Evolutionary conservation across 2,329 filamentous ascomycete genomes (phyloP).

Genomic region (Neoarthrinium moseri): DNA sequence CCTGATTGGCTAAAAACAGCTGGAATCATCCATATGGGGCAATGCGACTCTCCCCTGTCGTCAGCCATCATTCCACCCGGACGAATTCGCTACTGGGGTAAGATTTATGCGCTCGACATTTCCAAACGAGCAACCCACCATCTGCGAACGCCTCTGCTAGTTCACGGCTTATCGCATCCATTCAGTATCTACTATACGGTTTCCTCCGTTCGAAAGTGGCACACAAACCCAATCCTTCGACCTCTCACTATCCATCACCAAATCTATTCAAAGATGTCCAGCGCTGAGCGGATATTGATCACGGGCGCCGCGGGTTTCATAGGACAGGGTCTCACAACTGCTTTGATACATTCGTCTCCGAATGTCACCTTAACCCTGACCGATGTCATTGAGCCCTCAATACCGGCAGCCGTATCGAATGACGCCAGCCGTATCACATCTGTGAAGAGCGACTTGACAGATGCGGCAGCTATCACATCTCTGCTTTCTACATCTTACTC

Average conservation of each 20-base stretch:
- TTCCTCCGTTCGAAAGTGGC: too few relatives aligned
- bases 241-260: too few relatives aligned
- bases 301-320: conserved; percentile 63
- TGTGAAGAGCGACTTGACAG: conserved; percentile 32
- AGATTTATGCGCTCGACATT: too few relatives aligned
- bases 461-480: conserved; percentile 23
- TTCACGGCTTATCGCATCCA: too few relatives aligned
- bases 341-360: conserved; percentile 44
- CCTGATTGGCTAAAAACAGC: too few relatives aligned
- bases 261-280: too few relatives aligned
- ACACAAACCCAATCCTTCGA: too few relatives aligned
- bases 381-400: conserved; percentile 52
- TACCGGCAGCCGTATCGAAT: conserved; percentile 38
- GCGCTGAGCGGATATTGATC: conserved; percentile 42
- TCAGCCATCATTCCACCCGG: neutral
- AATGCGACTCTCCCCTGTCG: neutral
- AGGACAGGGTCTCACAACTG: conserved; percentile 57
- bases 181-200: too few relatives aligned
- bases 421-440: conserved; percentile 18
- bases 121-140: too few relatives aligned
- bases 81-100: neutral
- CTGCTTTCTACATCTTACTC: conserved; percentile 34
- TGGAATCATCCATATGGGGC: neutral
- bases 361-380: conserved; percentile 49
- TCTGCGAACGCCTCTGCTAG: too few relatives aligned